Evolutionary conservation across 2,329 filamentous ascomycete genomes (phyloP), one percentile per base, ranked within the genome.

Genomic region (Cryphonectria nitschkei): DNA sequence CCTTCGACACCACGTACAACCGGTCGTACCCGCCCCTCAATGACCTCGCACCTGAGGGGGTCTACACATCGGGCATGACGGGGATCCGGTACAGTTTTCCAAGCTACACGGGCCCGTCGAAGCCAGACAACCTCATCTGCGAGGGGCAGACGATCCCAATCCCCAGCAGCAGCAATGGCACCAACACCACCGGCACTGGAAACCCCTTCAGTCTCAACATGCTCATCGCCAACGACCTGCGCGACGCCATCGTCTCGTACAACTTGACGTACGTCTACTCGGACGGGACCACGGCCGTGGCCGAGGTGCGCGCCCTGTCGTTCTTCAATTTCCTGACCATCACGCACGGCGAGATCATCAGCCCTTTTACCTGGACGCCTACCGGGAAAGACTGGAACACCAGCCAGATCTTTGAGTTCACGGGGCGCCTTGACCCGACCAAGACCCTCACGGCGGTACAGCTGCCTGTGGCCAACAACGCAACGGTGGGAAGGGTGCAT

Each of bases 281-380:
- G 0, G 84, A 86, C 73, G 79, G 79, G 68, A 81, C 77, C 34
- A 80, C 77, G 1, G 81, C 82, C 19, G 71, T 75, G 22, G 79
- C 80, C 22, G 82, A 85, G 75, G 74, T 86, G 46, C 82, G 83
- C n/a, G 80, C 80, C 1, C 79, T 82, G 41, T 80, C 81, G 6
- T 86, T 80, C 78, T 84, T 79, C 75, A 81, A 78, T 65, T 84
- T 81, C 74, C 75, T 85, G 66, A 81, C 82, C 13, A 81, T 85
- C 72, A 81, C 83, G 67, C 80, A 80, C 19, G 84, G 84, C 61
- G 82, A 85, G 68, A 78, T 86, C 68, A 79, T 84, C 34, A 81
- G 82, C 67, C 82, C 83, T 0, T 78, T 75, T 68, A 80, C 81
- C 60, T 84, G 79, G 74, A 84, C 82, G 0, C 50, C 74, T 2